Evolutionary conservation across 768 basidiomycete genomes (phyloP).

Genomic region (Suillus variegatus): DNA sequence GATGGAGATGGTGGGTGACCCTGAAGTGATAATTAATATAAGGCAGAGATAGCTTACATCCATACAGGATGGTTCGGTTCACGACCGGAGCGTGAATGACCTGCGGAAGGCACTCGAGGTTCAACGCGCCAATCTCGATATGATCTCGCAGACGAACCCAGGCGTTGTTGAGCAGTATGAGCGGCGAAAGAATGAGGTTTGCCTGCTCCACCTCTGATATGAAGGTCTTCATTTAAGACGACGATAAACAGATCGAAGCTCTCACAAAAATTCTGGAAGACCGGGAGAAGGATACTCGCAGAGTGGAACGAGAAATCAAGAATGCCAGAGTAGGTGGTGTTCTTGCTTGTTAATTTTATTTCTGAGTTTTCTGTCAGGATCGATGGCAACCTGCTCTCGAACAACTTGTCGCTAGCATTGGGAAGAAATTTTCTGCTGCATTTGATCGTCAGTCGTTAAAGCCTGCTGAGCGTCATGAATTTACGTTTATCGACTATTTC

Average conservation of each 20-base stretch:
- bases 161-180: slow-evolving; percentile 82
- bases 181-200: slow-evolving; percentile 70
- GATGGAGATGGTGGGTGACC: slow-evolving; percentile 44
- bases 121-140: slow-evolving; percentile 65
- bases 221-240: slow-evolving; percentile 8
- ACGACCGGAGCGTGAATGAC: slow-evolving; percentile 55
- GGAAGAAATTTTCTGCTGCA: slow-evolving; percentile 82
- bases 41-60: slow-evolving; percentile 11
- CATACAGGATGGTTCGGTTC: slow-evolving; percentile 44
- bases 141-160: slow-evolving; percentile 72
- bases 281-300: slow-evolving; percentile 49
- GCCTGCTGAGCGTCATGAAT: not conserved
- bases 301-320: slow-evolving; percentile 62
- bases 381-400: slow-evolving; percentile 87
- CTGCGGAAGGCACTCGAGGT: slow-evolving; percentile 62
- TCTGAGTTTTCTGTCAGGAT: slow-evolving; percentile 45
- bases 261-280: slow-evolving; percentile 55
- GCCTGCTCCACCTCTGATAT: slow-evolving; percentile 22
- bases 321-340: slow-evolving; percentile 52
- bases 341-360: slow-evolving; percentile 7
- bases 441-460: slow-evolving; percentile 74
- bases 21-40: slow-evolving; percentile 1
- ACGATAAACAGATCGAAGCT: slow-evolving; percentile 57
- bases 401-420: slow-evolving; percentile 74
- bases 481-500: slow-evolving; percentile 1